Conservation (phyloP, 2,329 filamentous ascomycete species). For the Hysterium pulicare region DNA sequence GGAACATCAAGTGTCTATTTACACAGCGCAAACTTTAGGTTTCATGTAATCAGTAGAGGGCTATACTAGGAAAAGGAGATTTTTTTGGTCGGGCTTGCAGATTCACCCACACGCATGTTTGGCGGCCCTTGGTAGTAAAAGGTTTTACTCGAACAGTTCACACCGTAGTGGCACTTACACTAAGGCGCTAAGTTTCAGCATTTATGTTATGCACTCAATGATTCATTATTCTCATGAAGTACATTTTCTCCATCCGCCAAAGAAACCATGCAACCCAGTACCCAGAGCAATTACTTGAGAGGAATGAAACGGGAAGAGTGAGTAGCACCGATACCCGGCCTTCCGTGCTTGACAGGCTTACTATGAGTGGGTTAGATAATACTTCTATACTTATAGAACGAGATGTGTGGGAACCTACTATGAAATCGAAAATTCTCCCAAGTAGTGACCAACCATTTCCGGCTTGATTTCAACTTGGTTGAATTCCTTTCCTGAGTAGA, state of each 20-base stretch:
- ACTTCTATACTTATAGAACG: not conserved
- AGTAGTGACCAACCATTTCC: conserved; percentile 99
- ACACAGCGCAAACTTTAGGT: no score
- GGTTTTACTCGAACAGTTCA: no score
- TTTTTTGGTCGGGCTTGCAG: no score
- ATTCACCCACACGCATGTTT: no score
- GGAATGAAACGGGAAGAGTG: conserved; percentile 99
- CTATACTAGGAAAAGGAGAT: no score
- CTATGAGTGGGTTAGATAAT: conserved; percentile 58
- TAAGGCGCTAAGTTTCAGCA: no score
- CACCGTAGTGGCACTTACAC: no score
- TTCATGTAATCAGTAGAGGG: no score
- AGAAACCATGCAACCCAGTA: conserved; percentile 39
- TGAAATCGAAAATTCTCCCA: conserved; percentile 99
- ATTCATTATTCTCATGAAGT: conserved; percentile 29
- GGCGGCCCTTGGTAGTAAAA: no score
- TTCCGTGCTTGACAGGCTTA: conserved; percentile 99
- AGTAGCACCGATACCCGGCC: conserved; percentile 99
- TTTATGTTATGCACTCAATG: no score
- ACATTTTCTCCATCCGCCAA: conserved; percentile 36
- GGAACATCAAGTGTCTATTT: no score
- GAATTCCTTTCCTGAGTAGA: conserved; percentile 99
- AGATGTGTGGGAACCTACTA: conserved; percentile 66
- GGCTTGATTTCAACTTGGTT: conserved; percentile 99
- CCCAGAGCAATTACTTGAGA: conserved; percentile 73